phyloP scores from a whole-genome alignment of 352 stramenopile species.

The Phytophthora tubulina region DNA sequence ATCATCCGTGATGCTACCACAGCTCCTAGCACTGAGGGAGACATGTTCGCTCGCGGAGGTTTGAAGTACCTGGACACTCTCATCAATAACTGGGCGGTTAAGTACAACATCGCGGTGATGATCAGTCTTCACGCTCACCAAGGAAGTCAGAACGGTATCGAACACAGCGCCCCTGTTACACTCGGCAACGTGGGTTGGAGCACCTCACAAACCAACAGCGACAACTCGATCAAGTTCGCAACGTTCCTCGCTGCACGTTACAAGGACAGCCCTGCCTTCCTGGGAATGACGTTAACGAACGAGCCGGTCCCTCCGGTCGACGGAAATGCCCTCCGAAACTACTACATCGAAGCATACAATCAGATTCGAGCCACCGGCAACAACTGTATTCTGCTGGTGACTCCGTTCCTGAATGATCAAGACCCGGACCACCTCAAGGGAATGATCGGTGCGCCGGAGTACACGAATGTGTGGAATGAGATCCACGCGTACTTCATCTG shows the following conservation, averaged over 20 bases:
- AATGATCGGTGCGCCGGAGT: conserved; percentile 45
- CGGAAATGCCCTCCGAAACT: conserved; percentile 35
- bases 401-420: conserved; percentile 55
- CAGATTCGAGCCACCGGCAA: conserved; percentile 48
- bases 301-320: conserved; percentile 45
- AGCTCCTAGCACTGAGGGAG: conserved; percentile 14
- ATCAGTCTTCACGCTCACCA: conserved; percentile 64
- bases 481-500: conserved; percentile 69
- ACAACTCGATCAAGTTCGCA: conserved; percentile 52
- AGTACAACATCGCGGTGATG: conserved; percentile 65
- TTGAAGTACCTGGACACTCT: conserved; percentile 64
- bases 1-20: conserved; percentile 48
- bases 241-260: conserved; percentile 57
- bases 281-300: conserved; percentile 67
- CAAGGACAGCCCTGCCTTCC: conserved; percentile 51
- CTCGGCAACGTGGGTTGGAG: conserved; percentile 37
- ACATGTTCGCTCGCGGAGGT: conserved; percentile 34
- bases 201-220: conserved; percentile 30
- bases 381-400: conserved; percentile 56
- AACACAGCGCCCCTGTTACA: conserved; percentile 49
- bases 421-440: conserved; percentile 20
- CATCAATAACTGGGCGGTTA: conserved; percentile 59
- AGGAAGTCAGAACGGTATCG: conserved; percentile 67
- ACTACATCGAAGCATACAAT: conserved; percentile 55
- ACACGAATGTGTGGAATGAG: conserved; percentile 69